Percentiles rank a stretch among this genome's conserved stretches.
phyloP scores from a whole-genome alignment of 805 yeast genomes.

The Saturnispora quitensis region DNA sequence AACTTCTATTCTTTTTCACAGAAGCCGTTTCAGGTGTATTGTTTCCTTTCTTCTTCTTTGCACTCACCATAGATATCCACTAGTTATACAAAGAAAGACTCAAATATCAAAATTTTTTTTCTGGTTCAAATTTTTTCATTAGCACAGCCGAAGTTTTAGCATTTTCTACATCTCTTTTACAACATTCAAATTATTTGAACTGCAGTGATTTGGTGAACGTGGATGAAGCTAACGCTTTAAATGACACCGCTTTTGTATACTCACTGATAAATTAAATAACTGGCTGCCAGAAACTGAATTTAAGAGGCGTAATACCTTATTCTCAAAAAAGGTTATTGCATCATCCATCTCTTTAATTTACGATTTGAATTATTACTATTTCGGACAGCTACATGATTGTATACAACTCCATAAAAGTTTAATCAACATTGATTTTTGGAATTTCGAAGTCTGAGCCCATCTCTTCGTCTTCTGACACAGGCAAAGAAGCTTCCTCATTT shows the following conservation, averaged over 20 bases:
- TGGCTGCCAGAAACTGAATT: conserved; percentile 6
- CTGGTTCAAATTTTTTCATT: conserved; percentile 4
- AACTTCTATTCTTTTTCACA: conserved; percentile 3
- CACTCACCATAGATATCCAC: background rate
- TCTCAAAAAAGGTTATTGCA: background rate
- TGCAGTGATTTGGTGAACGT: conserved; percentile 5
- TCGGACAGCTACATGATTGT: background rate
- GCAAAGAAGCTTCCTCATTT: conserved; percentile 3
- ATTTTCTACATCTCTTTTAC: background rate
- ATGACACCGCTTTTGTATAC: conserved; percentile 2
- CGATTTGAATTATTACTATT: background rate
- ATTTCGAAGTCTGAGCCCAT: conserved; percentile 29
- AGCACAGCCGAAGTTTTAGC: conserved; percentile 9
- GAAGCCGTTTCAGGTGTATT: background rate
- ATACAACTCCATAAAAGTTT: conserved; percentile 6
- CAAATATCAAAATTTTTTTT: background rate
- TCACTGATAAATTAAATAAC: conserved; percentile 1
- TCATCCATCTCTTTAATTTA: background rate
- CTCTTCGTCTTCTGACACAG: conserved; percentile 16
- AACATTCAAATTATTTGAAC: background rate
- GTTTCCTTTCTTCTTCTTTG: background rate
- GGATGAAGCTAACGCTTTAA: background rate
- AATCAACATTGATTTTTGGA: conserved; percentile 28
- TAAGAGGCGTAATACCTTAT: background rate
- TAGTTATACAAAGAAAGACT: background rate